phyloP scores from a whole-genome alignment of 2,329 filamentous ascomycete species.

The Penicillium expansum region DNA sequence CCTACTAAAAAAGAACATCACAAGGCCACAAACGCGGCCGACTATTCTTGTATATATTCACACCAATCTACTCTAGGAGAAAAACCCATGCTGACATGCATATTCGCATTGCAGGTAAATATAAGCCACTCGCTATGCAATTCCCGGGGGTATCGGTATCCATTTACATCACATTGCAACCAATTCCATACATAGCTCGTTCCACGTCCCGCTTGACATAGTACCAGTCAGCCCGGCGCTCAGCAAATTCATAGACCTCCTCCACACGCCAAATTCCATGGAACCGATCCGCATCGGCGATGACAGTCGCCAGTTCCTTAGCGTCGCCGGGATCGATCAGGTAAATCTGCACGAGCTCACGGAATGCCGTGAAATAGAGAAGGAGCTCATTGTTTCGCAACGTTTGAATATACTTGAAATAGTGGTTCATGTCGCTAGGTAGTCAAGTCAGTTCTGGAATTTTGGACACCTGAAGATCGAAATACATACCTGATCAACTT shows the following conservation, averaged over 20 bases:
- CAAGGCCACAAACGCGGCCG: too few relatives aligned
- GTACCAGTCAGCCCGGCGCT: constrained; percentile 93
- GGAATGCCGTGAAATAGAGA: constrained; percentile 85
- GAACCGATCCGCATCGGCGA: constrained; percentile 87
- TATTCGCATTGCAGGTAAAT: neutral
- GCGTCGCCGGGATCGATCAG: constrained; percentile 82
- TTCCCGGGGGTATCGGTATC: constrained; percentile 15
- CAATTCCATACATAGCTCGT: constrained; percentile 94
- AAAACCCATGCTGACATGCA: constrained; percentile 7
- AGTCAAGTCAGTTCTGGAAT: neutral
- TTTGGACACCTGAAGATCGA: neutral
- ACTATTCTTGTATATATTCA: too few relatives aligned
- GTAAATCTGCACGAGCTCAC: constrained; percentile 93
- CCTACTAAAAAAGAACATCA: too few relatives aligned
- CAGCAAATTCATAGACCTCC: constrained; percentile 96
- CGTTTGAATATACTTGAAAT: constrained; percentile 78
- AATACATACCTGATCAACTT: constrained; percentile 69
- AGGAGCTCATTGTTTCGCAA: constrained; percentile 80
- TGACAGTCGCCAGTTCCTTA: constrained; percentile 91
- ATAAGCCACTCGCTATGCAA: constrained; percentile 17
- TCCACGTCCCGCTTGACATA: constrained; percentile 84
- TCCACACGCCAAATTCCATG: constrained; percentile 90
- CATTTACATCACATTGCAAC: constrained; percentile 76
- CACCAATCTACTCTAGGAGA: neutral
- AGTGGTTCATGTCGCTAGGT: constrained; percentile 84